A percentile compares a stretch with the other conserved stretches of the same genome.
phyloP scores from a whole-genome alignment of 1,139 yeast genomes.

The Magnusiomyces clavatus region DNA sequence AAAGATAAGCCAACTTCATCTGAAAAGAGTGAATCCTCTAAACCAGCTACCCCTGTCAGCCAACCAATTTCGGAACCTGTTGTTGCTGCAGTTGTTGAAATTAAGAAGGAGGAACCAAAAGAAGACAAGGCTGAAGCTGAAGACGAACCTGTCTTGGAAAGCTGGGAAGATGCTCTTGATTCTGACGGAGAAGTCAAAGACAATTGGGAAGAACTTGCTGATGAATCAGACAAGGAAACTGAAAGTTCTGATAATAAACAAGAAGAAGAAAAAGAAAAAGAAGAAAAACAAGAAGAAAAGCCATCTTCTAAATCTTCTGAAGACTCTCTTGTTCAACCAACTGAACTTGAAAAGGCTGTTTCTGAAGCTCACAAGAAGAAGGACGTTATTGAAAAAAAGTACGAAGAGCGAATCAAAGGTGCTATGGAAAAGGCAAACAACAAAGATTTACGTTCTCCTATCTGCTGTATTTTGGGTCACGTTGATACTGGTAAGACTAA shows the following conservation, averaged over 20 bases:
- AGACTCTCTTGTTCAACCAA: slow-evolving; percentile 25
- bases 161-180: slow-evolving; percentile 36
- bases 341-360: slow-evolving; percentile 26
- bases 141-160: slow-evolving; percentile 29
- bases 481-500: slow-evolving; percentile 99
- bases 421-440: slow-evolving; percentile 33
- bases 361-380: slow-evolving; percentile 24
- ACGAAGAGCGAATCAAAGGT: slow-evolving; percentile 34
- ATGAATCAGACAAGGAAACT: slow-evolving; percentile 22
- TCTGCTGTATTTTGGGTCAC: slow-evolving; percentile 98
- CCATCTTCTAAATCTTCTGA: slow-evolving; percentile 19
- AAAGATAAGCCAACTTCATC: slow-evolving; percentile 27
- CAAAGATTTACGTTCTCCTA: slow-evolving; percentile 82
- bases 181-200: slow-evolving; percentile 35
- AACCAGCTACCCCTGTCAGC: slow-evolving; percentile 17
- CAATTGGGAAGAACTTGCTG: slow-evolving; percentile 27
- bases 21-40: slow-evolving; percentile 18
- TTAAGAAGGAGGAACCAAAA: slow-evolving; percentile 19
- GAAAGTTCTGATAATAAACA: slow-evolving; percentile 18
- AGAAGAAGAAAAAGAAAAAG: slow-evolving; percentile 17
- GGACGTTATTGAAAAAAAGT: slow-evolving; percentile 32
- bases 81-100: slow-evolving; percentile 25
- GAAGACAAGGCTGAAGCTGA: slow-evolving; percentile 21
- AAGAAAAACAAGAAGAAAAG: slow-evolving; percentile 20
- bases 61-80: slow-evolving; percentile 28